phyloP scores from a whole-genome alignment of 2,329 filamentous ascomycete species.

The Botrytis porri region DNA sequence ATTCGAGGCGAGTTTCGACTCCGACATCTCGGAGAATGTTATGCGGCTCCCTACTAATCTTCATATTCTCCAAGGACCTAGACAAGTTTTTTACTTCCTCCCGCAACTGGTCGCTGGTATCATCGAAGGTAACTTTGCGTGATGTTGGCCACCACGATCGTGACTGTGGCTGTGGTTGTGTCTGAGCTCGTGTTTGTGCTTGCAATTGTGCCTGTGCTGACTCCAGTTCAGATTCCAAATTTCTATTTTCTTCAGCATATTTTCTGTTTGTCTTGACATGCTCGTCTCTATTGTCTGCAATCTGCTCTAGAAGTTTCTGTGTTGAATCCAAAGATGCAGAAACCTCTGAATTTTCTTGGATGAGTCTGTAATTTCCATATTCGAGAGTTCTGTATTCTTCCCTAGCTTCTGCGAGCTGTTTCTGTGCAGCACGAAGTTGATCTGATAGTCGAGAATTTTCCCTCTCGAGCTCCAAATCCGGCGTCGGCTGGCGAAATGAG shows the following conservation, averaged over 20 bases:
- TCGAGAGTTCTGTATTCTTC: neutral
- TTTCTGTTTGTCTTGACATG: neutral
- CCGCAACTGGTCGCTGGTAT: neutral
- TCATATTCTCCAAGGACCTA: neutral
- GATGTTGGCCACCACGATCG: neutral
- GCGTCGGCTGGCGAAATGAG: neutral
- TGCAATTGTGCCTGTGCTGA: neutral
- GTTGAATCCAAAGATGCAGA: neutral
- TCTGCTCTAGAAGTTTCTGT: neutral
- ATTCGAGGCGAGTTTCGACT: neutral
- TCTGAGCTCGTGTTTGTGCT: neutral
- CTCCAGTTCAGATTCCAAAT: neutral
- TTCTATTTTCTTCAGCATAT: neutral
- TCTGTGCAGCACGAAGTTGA: neutral
- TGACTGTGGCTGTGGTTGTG: neutral
- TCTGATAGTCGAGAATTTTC: neutral
- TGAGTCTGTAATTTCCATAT: neutral
- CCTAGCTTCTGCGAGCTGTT: neutral
- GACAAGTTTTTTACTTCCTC: neutral
- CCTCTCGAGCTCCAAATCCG: neutral
- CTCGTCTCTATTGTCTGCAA: constrained; percentile 5
- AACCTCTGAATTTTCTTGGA: neutral
- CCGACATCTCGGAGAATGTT: constrained; percentile 5
- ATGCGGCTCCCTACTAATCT: neutral
- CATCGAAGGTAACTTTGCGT: neutral